Evolutionary conservation across 306 rosid genomes (phyloP).

Genomic region (Sphenostylis stenocarpa): DNA sequence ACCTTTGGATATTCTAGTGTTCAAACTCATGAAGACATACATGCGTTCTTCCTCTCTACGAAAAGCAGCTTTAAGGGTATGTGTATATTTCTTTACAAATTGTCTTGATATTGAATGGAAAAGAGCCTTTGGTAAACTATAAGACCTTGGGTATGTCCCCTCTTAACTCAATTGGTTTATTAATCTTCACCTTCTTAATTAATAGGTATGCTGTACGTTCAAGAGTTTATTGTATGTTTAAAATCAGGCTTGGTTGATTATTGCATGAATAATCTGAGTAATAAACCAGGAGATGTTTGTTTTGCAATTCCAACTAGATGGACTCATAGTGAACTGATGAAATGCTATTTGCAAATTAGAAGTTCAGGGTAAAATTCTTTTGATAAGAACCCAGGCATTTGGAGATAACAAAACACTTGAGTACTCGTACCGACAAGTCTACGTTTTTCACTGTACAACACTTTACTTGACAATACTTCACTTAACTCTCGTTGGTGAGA

Average conservation of each 20-base stretch:
- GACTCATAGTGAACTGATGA: not conserved
- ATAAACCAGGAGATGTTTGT: not conserved
- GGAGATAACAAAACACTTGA: no score
- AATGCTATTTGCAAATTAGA: constrained; percentile 10
- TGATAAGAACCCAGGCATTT: no score
- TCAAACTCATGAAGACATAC: constrained; percentile 86
- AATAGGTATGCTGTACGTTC: not conserved
- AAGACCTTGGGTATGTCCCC: not conserved
- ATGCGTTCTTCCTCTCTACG: constrained; percentile 89
- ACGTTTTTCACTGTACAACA: no score
- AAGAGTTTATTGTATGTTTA: not conserved
- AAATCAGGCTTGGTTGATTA: not conserved
- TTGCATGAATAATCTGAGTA: constrained; percentile 5
- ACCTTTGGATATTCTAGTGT: constrained; percentile 73
- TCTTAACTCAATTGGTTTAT: constrained; percentile 5
- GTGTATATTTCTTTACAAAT: constrained; percentile 43
- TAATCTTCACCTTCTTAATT: constrained; percentile 11
- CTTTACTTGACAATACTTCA: no score
- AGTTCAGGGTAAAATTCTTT: not conserved
- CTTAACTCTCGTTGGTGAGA: no score
- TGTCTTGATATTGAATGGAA: constrained; percentile 15
- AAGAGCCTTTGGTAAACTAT: not conserved
- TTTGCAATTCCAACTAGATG: not conserved
- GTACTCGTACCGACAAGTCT: no score
- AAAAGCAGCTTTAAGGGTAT: constrained; percentile 88